Percentiles rank a stretch among this genome's conserved stretches.
These are phyloP conservation scores for Calonectria pseudoturangicola DNA, from an alignment of 2,329 filamentous ascomycete species.

Conservation along the genomic window DNA sequence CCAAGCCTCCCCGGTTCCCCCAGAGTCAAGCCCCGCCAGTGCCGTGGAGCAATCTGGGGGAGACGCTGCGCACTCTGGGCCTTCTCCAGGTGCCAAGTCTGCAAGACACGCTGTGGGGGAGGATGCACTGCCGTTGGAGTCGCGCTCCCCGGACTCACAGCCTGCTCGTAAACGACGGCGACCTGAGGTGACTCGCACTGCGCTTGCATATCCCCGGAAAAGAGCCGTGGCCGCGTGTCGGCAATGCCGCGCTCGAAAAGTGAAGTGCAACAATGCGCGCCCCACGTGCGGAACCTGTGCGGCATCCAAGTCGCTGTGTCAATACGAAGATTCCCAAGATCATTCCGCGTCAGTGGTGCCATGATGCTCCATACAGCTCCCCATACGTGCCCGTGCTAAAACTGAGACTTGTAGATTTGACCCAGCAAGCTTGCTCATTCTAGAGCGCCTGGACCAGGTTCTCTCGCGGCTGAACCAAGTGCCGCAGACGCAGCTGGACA, in stretches of 20 bases:
- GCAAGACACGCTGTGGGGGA: neutral
- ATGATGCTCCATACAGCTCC: neutral
- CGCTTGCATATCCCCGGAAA: conserved; percentile 33
- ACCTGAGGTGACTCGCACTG: conserved; percentile 4
- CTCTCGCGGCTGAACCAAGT: conserved; percentile 31
- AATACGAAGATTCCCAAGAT: conserved; percentile 28
- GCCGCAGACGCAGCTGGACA: neutral
- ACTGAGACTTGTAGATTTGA: conserved; percentile 28
- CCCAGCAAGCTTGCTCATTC: conserved; percentile 38
- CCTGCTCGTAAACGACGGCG: conserved; percentile 21
- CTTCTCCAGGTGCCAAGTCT: neutral
- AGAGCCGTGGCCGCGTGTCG: conserved; percentile 37
- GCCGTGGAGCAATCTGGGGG: conserved; percentile 19
- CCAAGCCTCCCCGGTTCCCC: conserved; percentile 7
- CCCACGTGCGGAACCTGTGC: conserved; percentile 37
- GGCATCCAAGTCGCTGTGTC: conserved; percentile 24
- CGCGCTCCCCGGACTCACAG: neutral
- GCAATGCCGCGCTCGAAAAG: conserved; percentile 37
- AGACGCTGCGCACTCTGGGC: conserved; percentile 1
- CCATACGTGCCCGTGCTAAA: neutral
- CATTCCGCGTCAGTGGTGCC: conserved; percentile 24
- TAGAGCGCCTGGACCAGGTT: conserved; percentile 38
- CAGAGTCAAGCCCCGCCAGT: conserved; percentile 11
- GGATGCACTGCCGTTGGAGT: neutral
- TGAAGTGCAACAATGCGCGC: conserved; percentile 40